A percentile compares a stretch with the other conserved stretches of the same genome.
Conservation (phyloP, 352 stramenopile species). For the Globisporangium lucens region DNA sequence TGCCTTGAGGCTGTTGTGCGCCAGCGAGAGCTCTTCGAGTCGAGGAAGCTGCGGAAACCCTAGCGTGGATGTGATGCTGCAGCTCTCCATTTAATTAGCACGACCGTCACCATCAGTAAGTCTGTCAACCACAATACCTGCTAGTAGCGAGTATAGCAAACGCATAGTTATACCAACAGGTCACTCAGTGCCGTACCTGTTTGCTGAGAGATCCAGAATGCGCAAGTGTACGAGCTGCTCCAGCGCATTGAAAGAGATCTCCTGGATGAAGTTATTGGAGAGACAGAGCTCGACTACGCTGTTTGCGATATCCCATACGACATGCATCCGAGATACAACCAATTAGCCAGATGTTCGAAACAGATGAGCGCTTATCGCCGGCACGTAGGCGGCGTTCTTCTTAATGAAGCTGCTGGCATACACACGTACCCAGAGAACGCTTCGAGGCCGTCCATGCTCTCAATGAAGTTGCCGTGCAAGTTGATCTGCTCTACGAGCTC, state of each 20-base stretch:
- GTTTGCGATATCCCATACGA: background rate
- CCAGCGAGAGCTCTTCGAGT: slow-evolving; percentile 71
- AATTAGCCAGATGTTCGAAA: background rate
- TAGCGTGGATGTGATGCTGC: slow-evolving; percentile 49
- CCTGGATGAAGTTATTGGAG: slow-evolving; percentile 80
- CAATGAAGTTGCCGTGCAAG: slow-evolving; percentile 68
- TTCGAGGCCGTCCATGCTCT: slow-evolving; percentile 64
- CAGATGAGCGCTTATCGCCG: background rate
- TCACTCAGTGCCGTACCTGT: slow-evolving; percentile 34
- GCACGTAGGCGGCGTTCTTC: background rate
- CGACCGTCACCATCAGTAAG: background rate
- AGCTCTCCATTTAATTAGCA: background rate
- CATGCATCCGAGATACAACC: background rate
- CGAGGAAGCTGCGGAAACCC: slow-evolving; percentile 59
- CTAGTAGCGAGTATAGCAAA: background rate
- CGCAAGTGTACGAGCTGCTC: slow-evolving; percentile 59
- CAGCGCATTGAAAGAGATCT: slow-evolving; percentile 60
- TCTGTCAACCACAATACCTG: background rate
- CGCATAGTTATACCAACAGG: background rate
- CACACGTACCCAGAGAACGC: slow-evolving; percentile 39
- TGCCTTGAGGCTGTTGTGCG: slow-evolving; percentile 56
- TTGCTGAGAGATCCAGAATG: slow-evolving; percentile 74
- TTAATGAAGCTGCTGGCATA: background rate
- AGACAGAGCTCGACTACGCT: slow-evolving; percentile 71
- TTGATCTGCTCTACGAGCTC: slow-evolving; percentile 69